Base-by-base conservation (phyloP, 2,329 filamentous ascomycete genomes). In the Lecanoromycetidae sp. region DNA sequence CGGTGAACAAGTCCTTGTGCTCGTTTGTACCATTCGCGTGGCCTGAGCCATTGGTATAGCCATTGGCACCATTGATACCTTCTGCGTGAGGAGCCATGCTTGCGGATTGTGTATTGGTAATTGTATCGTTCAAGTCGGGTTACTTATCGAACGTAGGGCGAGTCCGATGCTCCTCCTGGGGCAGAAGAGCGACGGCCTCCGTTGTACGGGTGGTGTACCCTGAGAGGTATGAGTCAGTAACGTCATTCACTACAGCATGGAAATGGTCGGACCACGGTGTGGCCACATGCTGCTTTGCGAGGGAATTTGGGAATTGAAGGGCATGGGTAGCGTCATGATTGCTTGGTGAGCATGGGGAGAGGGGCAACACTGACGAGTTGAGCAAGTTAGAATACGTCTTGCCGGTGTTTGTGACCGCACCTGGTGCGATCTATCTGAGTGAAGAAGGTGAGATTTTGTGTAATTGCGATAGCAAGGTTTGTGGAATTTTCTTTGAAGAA, bases 321-420 rank as follows among this genome's bases (percentile, higher is more conserved):
- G n/a, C n/a, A n/a, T n/a, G n/a, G n/a, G n/a, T n/a, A n/a, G n/a
- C 19, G 17, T 20, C 9, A 30, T 30, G 27, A 1, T 9, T 20
- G 2, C n/a, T 10, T 26, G 8, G 13, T n/a, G 15, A 41, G 37
- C 39, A 49, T 46, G 29, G 26, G 33, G 25, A 71, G 25, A 12
- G 22, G 42, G 53, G 44, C 33, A 26, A 25, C 23, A 71, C 87
- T 67, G 77, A 94, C 88, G 87, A 94, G 79, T 91, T 91, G 60
- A 95, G 82, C 61, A 93, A 83, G 73, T 94, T 95, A 76, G 87
- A 90, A 82, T 94, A 95, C 88, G 87, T 94, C 72, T 85, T 94
- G 86, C 77, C 82, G 81, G 73, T 75, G 61, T 50, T 58, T 49
- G 62, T 70, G 80, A 83, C 71, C 78, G 79, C 74, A 54, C 44